Evolutionary conservation across 2,329 filamentous ascomycete species (phyloP).

Genomic region (Aspergillus thermomutatus): DNA sequence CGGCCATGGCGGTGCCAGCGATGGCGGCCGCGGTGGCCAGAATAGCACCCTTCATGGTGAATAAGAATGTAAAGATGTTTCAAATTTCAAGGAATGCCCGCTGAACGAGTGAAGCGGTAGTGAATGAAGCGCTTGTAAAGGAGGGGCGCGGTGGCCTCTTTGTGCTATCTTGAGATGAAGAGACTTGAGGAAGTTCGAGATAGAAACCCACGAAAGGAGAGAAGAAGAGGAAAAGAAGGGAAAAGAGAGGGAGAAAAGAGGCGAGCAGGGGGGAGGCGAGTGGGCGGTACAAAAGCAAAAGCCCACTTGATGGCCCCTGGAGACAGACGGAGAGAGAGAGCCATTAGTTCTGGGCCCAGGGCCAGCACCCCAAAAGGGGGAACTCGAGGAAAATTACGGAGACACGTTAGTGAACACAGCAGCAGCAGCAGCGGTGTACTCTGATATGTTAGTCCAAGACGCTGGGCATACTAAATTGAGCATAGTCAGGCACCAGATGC

Average conservation of each 20-base stretch:
- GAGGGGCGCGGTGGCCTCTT: constrained; percentile 17
- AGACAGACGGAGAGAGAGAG: not conserved
- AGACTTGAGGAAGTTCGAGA: constrained; percentile 9
- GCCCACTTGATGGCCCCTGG: not conserved
- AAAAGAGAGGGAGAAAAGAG: constrained; percentile 2
- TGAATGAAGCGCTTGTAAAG: constrained; percentile 20
- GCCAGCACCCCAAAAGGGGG: not conserved
- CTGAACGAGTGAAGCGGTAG: constrained; percentile 61
- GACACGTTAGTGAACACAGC: no score
- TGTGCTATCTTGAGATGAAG: constrained; percentile 6
- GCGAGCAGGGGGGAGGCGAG: not conserved
- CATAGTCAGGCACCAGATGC: constrained; percentile 11
- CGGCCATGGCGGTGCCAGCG: constrained; percentile 52
- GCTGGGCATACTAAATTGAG: not conserved
- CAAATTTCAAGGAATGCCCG: constrained; percentile 63
- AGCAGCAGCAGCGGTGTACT: not conserved
- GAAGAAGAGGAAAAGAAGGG: constrained; percentile 8
- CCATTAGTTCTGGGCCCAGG: not conserved
- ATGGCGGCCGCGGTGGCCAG: constrained; percentile 58
- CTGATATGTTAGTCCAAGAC: not conserved
- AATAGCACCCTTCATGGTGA: constrained; percentile 71
- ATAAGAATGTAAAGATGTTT: constrained; percentile 16
- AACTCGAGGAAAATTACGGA: not conserved
- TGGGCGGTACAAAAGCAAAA: not conserved
- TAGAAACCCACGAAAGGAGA: constrained; percentile 7